Evolutionary conservation across 2,329 filamentous ascomycete species (phyloP).

Genomic region (Sporothrix humicola): DNA sequence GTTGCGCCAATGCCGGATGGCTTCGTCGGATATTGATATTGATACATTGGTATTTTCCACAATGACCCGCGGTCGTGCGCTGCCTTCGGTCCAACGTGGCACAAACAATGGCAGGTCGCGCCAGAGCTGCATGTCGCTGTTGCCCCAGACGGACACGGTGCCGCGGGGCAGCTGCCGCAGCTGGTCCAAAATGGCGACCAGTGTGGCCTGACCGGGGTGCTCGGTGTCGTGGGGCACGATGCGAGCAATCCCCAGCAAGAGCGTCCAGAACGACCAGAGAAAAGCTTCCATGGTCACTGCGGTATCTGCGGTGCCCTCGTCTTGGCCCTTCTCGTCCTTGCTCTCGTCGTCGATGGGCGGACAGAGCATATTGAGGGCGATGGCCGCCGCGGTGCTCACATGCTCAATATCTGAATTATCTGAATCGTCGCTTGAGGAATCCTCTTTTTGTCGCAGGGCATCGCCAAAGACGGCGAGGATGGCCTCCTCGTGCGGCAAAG

Average conservation of each 20-base stretch:
- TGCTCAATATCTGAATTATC: background rate
- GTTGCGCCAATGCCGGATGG: background rate
- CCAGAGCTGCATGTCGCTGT: slow-evolving; percentile 11
- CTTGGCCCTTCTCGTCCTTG: background rate
- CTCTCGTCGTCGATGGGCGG: background rate
- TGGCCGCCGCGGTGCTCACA: background rate
- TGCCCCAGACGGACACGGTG: background rate
- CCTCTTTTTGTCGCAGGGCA: background rate
- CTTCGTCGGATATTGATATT: background rate
- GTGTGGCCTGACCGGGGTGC: background rate
- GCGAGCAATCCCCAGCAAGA: background rate
- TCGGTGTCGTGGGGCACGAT: background rate
- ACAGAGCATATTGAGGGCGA: slow-evolving; percentile 5
- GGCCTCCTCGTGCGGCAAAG: background rate
- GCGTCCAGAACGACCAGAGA: slow-evolving; percentile 4
- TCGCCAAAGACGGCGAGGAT: slow-evolving; percentile 2
- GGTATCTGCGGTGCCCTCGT: background rate
- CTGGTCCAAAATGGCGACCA: background rate
- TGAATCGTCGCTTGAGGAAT: background rate
- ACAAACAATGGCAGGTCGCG: background rate
- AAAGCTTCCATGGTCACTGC: background rate
- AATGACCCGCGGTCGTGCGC: background rate
- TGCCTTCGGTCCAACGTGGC: background rate
- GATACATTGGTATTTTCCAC: background rate
- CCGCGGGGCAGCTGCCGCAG: background rate